Conservation (phyloP, 805 yeast genomes). For the Sungouiella thailandica region DNA sequence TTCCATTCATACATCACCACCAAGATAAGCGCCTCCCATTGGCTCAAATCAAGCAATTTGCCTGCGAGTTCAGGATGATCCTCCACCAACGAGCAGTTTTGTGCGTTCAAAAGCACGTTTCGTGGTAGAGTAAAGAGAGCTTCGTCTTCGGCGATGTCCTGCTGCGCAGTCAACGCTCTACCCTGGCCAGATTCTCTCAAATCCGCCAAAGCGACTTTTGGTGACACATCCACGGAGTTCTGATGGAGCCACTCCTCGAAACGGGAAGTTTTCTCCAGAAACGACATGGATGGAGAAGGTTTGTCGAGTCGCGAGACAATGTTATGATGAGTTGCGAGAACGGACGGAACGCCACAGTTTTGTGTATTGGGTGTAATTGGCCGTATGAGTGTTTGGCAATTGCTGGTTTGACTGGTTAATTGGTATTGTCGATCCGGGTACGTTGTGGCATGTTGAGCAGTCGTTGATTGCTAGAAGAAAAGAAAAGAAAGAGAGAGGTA, state of each 20-base stretch:
- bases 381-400: no score
- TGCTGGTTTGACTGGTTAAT: no score
- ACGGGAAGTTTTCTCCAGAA: slow-evolving; percentile 13
- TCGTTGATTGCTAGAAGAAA: no score
- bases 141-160: slow-evolving; percentile 59
- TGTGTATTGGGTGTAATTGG: no score
- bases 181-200: slow-evolving; percentile 60
- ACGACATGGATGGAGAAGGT: slow-evolving; percentile 3
- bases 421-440: no score
- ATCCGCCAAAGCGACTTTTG: slow-evolving; percentile 59
- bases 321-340: no score
- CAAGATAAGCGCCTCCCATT: slow-evolving; percentile 78
- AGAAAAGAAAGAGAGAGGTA: no score
- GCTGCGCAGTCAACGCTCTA: slow-evolving; percentile 65
- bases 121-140: slow-evolving; percentile 68
- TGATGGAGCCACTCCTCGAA: slow-evolving; percentile 26
- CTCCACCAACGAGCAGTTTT: slow-evolving; percentile 44
- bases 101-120: slow-evolving; percentile 50
- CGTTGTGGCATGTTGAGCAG: no score
- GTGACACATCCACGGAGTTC: slow-evolving; percentile 43
- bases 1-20: slow-evolving; percentile 58
- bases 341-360: no score
- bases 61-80: slow-evolving; percentile 27
- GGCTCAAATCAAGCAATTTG: slow-evolving; percentile 41
- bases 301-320: no score